These are phyloP conservation scores for Capsella bursapastoris DNA, from an alignment of 345 rosid species.

Conservation along the genomic window DNA sequence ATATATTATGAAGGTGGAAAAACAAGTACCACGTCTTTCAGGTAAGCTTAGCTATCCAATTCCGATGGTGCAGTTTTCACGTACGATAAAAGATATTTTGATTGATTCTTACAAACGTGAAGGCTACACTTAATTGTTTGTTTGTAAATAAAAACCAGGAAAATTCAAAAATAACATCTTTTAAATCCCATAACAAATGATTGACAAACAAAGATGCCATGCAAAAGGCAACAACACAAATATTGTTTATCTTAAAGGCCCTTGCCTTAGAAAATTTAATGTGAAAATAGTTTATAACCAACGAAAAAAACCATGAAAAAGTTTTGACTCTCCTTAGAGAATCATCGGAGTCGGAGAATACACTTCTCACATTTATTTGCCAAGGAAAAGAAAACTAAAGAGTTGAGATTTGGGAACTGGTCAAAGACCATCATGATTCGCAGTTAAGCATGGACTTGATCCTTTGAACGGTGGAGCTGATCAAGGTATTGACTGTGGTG, in stretches of 20 bases:
- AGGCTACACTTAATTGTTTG: neutral
- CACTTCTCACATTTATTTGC: conserved; percentile 28
- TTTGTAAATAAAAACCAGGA: neutral
- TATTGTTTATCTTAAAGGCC: conserved; percentile 28
- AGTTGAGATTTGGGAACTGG: neutral
- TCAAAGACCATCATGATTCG: conserved; percentile 27
- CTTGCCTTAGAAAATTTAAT: conserved; percentile 25
- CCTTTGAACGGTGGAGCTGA: conserved; percentile 64
- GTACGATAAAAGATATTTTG: conserved; percentile 24
- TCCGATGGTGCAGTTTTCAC: conserved; percentile 32
- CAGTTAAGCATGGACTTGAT: conserved; percentile 60
- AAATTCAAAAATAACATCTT: neutral
- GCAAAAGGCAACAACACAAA: conserved; percentile 21
- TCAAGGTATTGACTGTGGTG: conserved; percentile 60
- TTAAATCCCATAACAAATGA: neutral
- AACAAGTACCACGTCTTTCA: conserved; percentile 30
- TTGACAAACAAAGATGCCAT: conserved; percentile 14
- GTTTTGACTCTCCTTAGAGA: conserved; percentile 25
- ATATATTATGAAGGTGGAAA: conserved; percentile 14
- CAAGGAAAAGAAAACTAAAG: neutral
- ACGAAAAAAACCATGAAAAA: conserved; percentile 6
- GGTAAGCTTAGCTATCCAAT: conserved; percentile 39
- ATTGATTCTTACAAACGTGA: conserved; percentile 4
- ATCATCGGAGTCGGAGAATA: conserved; percentile 26
- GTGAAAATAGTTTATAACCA: neutral